Conservation (phyloP, 345 rosid genomes). For the Citrus inodora region DNA sequence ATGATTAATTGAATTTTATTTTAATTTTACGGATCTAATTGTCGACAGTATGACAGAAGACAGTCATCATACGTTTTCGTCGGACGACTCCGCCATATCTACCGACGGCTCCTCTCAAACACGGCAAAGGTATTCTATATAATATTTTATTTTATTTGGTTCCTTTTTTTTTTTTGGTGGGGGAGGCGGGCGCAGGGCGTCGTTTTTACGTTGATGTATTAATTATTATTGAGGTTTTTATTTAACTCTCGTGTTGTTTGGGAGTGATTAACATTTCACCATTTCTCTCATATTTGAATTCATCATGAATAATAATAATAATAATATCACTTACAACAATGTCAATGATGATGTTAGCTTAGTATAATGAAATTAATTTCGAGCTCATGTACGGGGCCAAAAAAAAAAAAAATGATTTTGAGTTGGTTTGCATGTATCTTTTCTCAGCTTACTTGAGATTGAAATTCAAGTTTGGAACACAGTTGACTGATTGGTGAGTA, state of each 20-base stretch:
- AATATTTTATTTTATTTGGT: no score
- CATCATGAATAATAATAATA: not conserved
- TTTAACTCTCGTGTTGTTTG: not conserved
- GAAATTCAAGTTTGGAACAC: not conserved
- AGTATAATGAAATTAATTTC: no score
- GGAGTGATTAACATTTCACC: not conserved
- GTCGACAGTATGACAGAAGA: slow-evolving; percentile 42
- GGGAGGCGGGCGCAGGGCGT: no score
- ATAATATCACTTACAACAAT: no score
- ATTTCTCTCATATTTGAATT: not conserved
- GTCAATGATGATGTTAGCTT: no score
- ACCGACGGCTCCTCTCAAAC: slow-evolving; percentile 37
- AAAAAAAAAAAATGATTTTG: no score
- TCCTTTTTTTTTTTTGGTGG: no score
- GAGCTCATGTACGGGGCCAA: no score
- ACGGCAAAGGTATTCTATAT: slow-evolving; percentile 44
- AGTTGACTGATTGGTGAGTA: not conserved
- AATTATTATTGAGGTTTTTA: not conserved
- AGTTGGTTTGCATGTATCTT: no score
- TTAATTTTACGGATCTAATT: no score
- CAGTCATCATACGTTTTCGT: slow-evolving; percentile 36
- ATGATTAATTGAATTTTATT: not conserved
- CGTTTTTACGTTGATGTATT: not conserved
- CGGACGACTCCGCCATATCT: slow-evolving; percentile 25
- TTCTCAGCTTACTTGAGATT: not conserved